Percentiles rank a stretch among this genome's conserved stretches.
Evolutionary conservation across 2,329 filamentous ascomycete species (phyloP).

Genomic region (Stachybotrys elegans): DNA sequence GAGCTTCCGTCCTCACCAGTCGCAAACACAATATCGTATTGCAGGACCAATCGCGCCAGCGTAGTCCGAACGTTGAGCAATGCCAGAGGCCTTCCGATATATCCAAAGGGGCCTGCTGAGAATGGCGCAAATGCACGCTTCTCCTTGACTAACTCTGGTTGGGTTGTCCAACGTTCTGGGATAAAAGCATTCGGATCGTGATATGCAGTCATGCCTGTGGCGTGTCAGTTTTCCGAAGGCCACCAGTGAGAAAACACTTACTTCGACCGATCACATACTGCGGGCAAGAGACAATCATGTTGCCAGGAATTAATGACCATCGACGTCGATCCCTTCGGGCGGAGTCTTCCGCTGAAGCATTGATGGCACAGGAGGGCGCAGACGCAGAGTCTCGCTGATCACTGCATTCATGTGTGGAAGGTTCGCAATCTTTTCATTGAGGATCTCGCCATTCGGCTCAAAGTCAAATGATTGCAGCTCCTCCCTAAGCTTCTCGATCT

Average conservation of each 20-base stretch:
- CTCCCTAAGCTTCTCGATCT: not conserved
- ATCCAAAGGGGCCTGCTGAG: not conserved
- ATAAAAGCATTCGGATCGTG: not conserved
- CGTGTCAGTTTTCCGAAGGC: not conserved
- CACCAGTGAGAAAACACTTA: not conserved
- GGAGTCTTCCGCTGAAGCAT: not conserved
- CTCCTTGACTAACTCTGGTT: not conserved
- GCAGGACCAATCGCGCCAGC: no score
- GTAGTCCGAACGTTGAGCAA: no score
- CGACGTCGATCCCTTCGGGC: not conserved
- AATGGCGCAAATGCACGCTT: not conserved
- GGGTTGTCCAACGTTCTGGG: not conserved
- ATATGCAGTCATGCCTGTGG: not conserved
- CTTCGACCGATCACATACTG: not conserved
- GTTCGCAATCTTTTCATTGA: not conserved
- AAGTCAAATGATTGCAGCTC: not conserved
- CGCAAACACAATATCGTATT: no score
- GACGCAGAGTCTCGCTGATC: conserved; percentile 8
- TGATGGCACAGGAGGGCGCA: conserved; percentile 4
- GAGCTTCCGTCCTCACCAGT: no score
- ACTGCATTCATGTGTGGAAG: not conserved
- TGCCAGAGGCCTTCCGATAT: no score
- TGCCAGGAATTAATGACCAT: not conserved
- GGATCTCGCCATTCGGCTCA: not conserved
- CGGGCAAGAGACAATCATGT: not conserved